Conservation (phyloP, 495 filamentous ascomycete genomes). For the Aspergillus diversus region DNA sequence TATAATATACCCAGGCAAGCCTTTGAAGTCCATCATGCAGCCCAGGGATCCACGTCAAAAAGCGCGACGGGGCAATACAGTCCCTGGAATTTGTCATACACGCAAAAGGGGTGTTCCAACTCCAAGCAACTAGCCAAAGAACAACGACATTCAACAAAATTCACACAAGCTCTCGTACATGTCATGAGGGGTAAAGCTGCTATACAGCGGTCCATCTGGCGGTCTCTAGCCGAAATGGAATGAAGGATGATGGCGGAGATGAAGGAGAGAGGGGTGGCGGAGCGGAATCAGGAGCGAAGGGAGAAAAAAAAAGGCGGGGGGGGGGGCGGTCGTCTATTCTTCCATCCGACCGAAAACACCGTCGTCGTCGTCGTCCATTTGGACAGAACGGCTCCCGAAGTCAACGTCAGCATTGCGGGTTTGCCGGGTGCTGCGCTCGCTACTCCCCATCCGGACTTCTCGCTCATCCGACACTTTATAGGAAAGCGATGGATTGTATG, state of each 20-base stretch:
- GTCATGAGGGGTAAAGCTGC: conserved; percentile 36
- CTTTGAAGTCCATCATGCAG: conserved; percentile 26
- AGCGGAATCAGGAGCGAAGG: neutral
- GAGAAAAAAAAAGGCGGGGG: neutral
- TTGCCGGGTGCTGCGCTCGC: conserved; percentile 53
- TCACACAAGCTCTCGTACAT: conserved; percentile 50
- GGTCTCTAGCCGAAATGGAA: conserved; percentile 2
- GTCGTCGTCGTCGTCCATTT: conserved; percentile 89
- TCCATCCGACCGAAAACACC: conserved; percentile 97
- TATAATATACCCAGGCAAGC: conserved; percentile 19
- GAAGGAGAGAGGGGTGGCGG: neutral
- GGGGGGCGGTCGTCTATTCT: conserved; percentile 58
- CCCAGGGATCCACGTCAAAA: conserved; percentile 17
- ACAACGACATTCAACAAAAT: conserved; percentile 34
- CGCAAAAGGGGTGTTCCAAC: conserved; percentile 31
- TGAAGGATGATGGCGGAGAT: neutral
- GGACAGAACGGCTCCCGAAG: conserved; percentile 64
- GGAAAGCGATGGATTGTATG: conserved; percentile 51
- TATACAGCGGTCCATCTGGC: conserved; percentile 20
- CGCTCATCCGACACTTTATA: conserved; percentile 55
- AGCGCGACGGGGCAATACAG: conserved; percentile 23
- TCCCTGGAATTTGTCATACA: conserved; percentile 32
- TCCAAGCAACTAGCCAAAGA: conserved; percentile 40
- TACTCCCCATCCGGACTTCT: conserved; percentile 40
- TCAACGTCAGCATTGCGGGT: conserved; percentile 75